Base-by-base conservation (phyloP, 805 yeast species). In the Metschnikowia koreensis region DNA sequence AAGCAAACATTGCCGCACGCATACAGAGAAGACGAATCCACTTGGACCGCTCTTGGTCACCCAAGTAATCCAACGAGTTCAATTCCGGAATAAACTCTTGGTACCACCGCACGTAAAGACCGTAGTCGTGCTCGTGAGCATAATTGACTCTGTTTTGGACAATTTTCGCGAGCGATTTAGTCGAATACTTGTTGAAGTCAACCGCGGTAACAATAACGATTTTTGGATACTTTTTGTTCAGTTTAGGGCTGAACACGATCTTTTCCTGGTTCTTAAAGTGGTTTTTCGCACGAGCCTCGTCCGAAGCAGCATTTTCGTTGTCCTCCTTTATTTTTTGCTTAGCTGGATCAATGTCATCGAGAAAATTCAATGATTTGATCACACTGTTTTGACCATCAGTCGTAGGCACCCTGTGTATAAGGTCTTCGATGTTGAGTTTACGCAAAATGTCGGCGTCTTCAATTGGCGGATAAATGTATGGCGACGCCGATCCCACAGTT, bases 1-100 rank as follows among this genome's bases (percentile, higher is more conserved):
- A 91, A 0, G 96, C 94, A 66, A 81, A 82, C 86, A 93, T 83
- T n/a, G 98, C 97, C 41, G 92, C 94, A 54, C 96, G 79, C 65
- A 89, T 66, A 39, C 84, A 66, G 51, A 81, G 79, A 29, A 85
- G 62, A 57, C 84, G 81, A 33, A 82, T 79, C 94, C 96, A 88
- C 57, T 73, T 74, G 29, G 75, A 70, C 51, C 72, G 71, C 57
- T 82, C 73, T 62, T 65, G 55, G 59, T 69, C 68, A 55, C 70
- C 67, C 53, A 73, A 68, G 60, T 76, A 67, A 37, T 76, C 75
- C 38, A 70, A 48, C 7, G 73, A 64, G 50, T 81, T 76, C 51
- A 86, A 60, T 13, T 77, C 59, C 7, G 93, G 92, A 15, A 81
- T 63, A 68, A 89, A 92, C 66, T 94, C 97, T 67, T 89, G 92